Conservation (phyloP, 139 green algal species). For the Chlamydomonas sp. region DNA sequence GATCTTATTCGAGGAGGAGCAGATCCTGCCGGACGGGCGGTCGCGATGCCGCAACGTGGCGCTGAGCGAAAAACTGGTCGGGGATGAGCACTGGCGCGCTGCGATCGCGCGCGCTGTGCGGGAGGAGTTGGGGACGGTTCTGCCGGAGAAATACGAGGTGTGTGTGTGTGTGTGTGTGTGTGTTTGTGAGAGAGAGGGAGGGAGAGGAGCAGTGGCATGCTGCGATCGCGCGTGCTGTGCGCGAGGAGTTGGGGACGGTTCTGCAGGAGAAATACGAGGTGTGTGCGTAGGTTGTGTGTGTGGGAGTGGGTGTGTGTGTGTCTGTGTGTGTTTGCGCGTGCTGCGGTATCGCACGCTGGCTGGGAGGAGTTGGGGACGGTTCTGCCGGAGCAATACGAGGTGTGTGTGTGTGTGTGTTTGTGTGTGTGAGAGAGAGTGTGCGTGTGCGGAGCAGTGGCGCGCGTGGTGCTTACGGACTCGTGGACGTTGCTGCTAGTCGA, state of each 20-base stretch:
- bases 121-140: slow-evolving; percentile 30
- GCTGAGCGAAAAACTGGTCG: slow-evolving; percentile 32
- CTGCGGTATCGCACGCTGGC: too few relatives aligned
- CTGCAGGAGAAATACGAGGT: background rate
- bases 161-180: background rate
- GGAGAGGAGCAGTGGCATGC: background rate
- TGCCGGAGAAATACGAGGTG: slow-evolving; percentile 31
- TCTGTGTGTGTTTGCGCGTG: too few relatives aligned
- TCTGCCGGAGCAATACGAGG: too few relatives aligned
- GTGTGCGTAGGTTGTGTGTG: background rate
- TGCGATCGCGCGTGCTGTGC: background rate
- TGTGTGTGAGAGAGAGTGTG: too few relatives aligned
- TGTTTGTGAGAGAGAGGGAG: background rate
- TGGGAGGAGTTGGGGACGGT: too few relatives aligned
- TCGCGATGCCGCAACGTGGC: slow-evolving; percentile 28
- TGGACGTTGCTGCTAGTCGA: too few relatives aligned
- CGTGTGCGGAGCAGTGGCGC: too few relatives aligned
- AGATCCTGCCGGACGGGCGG: slow-evolving; percentile 34
- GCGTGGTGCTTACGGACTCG: too few relatives aligned
- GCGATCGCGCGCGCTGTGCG: slow-evolving; percentile 24
- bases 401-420: too few relatives aligned
- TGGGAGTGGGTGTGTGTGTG: too few relatives aligned
- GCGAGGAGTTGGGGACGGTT: too few relatives aligned
- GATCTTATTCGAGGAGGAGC: slow-evolving; percentile 39
- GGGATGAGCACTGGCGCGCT: slow-evolving; percentile 23